Evolutionary conservation across 768 basidiomycete genomes (phyloP), one percentile per base, ranked within the genome.

Genomic region (Piloderma croceum): DNA sequence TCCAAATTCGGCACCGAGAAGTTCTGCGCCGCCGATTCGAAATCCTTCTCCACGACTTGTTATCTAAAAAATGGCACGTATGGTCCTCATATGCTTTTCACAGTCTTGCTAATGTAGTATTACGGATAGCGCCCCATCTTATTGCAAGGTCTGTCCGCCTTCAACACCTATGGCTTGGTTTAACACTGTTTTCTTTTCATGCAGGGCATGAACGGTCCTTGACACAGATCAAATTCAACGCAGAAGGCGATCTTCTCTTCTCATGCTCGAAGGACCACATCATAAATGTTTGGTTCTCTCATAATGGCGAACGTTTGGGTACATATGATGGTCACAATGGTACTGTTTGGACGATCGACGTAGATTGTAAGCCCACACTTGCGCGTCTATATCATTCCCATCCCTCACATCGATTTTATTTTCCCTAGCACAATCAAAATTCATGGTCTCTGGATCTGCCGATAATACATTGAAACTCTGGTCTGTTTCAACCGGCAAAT

Each of bases 321-420:
- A 99, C 96, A 43, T 98, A 96, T 58, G 81, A 89, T 34, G 96
- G 92, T 29, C 82, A 96, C 64, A 99, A 98, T 55, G 96, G 96
- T 41, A 74, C 88, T 0, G 87, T 99, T 20, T 98, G 96, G 96
- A 93, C 92, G 38, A 79, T 93, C 50, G 92, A 94, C 63, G 80
- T 90, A 38, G 96, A 99, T 71, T 81, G 92, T 96, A 11, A 38
- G 12, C 10, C n/a, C 24, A 49, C 21, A 51, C 15, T 17, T 27
- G 32, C 29, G 44, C 21, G 27, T 15, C n/a, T 15, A 29, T 29
- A 15, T 29, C 15, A 9, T 29, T 29, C 15, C 27, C 27, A 29
- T 33, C 5, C 25, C 10, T n/a, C 42, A 37, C n/a, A 21, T 27
- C 6, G 12, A n/a, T 38, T n/a, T 5, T 7, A 19, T 6, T 35